A percentile compares a stretch with the other conserved stretches of the same genome.
Conservation (phyloP, 2,329 filamentous ascomycete species). For the Apiospora aurea region DNA sequence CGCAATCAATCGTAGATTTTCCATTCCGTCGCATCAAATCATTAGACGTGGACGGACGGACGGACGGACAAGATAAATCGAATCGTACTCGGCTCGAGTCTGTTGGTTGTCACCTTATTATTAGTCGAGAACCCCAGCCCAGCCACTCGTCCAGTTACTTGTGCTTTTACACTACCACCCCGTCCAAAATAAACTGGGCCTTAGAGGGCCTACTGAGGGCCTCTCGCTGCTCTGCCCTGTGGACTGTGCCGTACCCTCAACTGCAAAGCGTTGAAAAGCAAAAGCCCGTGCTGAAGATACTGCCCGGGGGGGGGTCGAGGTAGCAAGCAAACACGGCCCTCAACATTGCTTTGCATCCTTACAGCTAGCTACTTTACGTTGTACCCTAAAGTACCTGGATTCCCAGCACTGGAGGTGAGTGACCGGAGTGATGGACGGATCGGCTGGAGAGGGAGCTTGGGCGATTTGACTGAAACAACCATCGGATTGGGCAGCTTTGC, state of each 20-base stretch:
- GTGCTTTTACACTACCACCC: too few species aligned
- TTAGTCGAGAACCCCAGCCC: background rate
- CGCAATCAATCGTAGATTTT: background rate
- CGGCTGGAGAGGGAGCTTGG: slow-evolving; percentile 19
- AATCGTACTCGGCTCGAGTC: background rate
- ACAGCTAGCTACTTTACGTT: background rate
- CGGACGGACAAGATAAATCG: background rate
- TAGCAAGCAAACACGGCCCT: slow-evolving; percentile 2
- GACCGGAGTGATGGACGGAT: background rate
- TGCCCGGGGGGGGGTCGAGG: background rate
- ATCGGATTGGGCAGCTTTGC: slow-evolving; percentile 20
- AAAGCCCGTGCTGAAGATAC: slow-evolving; percentile 8
- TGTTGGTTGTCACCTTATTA: background rate
- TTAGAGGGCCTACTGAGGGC: background rate
- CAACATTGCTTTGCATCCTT: background rate
- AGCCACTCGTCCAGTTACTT: background rate
- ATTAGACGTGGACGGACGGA: background rate
- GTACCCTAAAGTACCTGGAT: background rate
- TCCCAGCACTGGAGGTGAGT: background rate
- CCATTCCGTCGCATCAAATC: background rate
- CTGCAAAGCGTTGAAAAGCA: background rate
- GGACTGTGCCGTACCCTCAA: too few species aligned
- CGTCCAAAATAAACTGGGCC: background rate
- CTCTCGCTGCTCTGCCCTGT: background rate
- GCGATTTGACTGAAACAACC: slow-evolving; percentile 21